A percentile compares a stretch with the other conserved stretches of the same genome.
phyloP scores from a whole-genome alignment of 2,329 filamentous ascomycete species.

The Aspergillus jensenii region DNA sequence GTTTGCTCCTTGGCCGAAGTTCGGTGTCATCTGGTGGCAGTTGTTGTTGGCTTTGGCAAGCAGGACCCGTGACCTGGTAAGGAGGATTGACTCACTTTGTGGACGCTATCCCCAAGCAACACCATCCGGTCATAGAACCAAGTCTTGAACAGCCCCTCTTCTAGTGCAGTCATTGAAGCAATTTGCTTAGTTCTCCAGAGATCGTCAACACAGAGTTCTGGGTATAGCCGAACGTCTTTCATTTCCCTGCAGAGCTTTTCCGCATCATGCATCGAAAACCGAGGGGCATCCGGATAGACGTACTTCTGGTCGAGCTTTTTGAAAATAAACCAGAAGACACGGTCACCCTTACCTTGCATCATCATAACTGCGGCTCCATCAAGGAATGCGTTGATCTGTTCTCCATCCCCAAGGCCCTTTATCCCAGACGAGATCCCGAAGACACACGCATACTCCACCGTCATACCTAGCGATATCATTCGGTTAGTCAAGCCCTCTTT shows the following conservation, averaged over 20 bases:
- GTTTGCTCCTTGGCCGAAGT: conserved; percentile 43
- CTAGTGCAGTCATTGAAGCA: conserved; percentile 22
- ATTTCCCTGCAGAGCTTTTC: conserved; percentile 9
- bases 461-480: conserved; percentile 13
- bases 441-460: conserved; percentile 29
- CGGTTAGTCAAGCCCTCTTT: background rate
- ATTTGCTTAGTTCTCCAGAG: conserved; percentile 22
- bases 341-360: conserved; percentile 21
- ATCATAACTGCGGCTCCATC: conserved; percentile 19
- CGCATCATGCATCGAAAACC: conserved; percentile 23
- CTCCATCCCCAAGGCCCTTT: conserved; percentile 14
- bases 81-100: conserved; percentile 22
- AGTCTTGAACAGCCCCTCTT: conserved; percentile 25
- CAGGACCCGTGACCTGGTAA: background rate
- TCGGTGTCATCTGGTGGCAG: conserved; percentile 31
- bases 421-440: conserved; percentile 28
- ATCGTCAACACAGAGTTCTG: conserved; percentile 20
- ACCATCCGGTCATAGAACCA: conserved; percentile 27
- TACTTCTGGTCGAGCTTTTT: conserved; percentile 24
- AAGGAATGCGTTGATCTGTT: conserved; percentile 19
- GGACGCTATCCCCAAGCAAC: conserved; percentile 27
- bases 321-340: conserved; percentile 29
- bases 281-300: conserved; percentile 21
- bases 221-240: conserved; percentile 15
- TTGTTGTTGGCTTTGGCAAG: background rate